phyloP scores from a whole-genome alignment of 805 yeast genomes.

The Lipomyces orientalis region DNA sequence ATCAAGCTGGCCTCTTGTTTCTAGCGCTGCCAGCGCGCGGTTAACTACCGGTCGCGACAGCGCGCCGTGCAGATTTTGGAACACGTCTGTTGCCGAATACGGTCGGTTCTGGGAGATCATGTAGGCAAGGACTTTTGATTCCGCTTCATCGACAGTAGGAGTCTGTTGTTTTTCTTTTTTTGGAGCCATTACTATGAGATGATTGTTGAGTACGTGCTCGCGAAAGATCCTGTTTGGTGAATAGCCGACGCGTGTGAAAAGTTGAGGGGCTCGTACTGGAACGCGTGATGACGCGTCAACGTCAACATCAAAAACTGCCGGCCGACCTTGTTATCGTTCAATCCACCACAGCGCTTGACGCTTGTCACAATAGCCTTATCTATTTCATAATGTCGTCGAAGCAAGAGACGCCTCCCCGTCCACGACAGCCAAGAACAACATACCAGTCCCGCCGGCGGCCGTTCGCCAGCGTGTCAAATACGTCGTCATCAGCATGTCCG shows the following conservation, averaged over 20 bases:
- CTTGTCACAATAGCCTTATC: not conserved
- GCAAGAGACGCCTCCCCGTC: not conserved
- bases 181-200: slow-evolving; percentile 11
- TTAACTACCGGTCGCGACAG: slow-evolving; percentile 26
- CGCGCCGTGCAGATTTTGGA: slow-evolving; percentile 31
- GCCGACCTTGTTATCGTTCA: not conserved
- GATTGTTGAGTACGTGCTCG: not conserved
- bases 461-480: not conserved
- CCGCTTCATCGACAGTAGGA: slow-evolving; percentile 16
- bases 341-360: not conserved
- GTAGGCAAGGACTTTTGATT: slow-evolving; percentile 24
- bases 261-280: not conserved
- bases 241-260: not conserved
- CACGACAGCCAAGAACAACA: not conserved
- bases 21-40: slow-evolving; percentile 34
- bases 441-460: slow-evolving; percentile 2
- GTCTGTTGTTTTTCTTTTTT: slow-evolving; percentile 12
- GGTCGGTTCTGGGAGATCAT: slow-evolving; percentile 37
- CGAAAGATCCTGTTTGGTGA: not conserved
- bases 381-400: not conserved
- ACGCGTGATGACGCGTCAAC: slow-evolving; percentile 9
- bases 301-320: not conserved
- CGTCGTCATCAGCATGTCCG: slow-evolving; percentile 8
- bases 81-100: slow-evolving; percentile 36
- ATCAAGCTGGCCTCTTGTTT: slow-evolving; percentile 23